A percentile compares a stretch with the other conserved stretches of the same genome.
phyloP scores from a whole-genome alignment of 78 protist species.

The Dictyostelium purpureum region DNA sequence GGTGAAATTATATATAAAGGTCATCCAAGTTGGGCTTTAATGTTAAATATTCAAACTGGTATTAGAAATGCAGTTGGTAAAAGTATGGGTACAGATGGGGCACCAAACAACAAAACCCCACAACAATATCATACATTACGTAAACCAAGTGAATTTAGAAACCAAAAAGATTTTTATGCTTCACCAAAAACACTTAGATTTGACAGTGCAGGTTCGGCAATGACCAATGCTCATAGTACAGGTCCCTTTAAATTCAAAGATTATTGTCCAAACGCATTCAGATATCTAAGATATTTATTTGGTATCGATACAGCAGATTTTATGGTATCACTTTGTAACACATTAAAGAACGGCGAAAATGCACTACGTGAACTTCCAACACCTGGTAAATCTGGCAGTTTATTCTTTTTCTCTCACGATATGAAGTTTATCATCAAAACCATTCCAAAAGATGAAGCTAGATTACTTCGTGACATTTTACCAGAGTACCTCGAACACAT shows the following conservation, averaged over 20 bases:
- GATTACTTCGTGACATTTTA: slow-evolving; percentile 83
- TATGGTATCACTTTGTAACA: slow-evolving; percentile 63
- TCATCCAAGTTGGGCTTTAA: slow-evolving; percentile 78
- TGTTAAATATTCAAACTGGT: slow-evolving; percentile 80
- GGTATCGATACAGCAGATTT: slow-evolving; percentile 81
- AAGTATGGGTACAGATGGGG: background rate
- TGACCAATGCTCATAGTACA: slow-evolving; percentile 76
- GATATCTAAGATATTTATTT: slow-evolving; percentile 69
- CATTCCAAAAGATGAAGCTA: slow-evolving; percentile 90
- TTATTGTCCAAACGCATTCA: slow-evolving; percentile 85
- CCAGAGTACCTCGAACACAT: slow-evolving; percentile 87
- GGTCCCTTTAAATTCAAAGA: slow-evolving; percentile 83
- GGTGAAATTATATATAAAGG: slow-evolving; percentile 76
- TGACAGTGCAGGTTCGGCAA: slow-evolving; percentile 35
- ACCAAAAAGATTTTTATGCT: slow-evolving; percentile 22
- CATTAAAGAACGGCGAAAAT: slow-evolving; percentile 49
- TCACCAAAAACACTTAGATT: slow-evolving; percentile 65
- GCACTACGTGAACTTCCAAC: slow-evolving; percentile 83
- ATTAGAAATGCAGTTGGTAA: slow-evolving; percentile 80
- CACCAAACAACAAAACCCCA: background rate
- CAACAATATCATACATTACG: slow-evolving; percentile 49
- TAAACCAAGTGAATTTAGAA: slow-evolving; percentile 38
- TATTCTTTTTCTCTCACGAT: slow-evolving; percentile 91
- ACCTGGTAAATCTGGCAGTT: slow-evolving; percentile 93
- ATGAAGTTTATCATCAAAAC: slow-evolving; percentile 93